These are phyloP conservation scores for Psilocybe cubensis DNA, from an alignment of 768 basidiomycete species.

Conservation along the genomic window DNA sequence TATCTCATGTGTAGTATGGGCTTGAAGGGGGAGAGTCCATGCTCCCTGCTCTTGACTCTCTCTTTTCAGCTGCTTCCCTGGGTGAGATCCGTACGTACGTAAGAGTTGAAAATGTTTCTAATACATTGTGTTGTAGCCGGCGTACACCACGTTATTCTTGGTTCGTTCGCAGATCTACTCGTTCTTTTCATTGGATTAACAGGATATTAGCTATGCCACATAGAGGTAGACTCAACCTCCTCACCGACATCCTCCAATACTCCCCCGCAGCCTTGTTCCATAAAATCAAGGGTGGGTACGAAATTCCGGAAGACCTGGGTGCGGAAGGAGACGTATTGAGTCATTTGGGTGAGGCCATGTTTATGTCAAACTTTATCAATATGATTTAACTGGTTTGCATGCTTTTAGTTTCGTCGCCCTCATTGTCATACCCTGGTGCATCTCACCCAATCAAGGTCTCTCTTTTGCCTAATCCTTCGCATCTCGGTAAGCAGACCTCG, in stretches of 20 bases:
- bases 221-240: conserved; percentile 83
- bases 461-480: conserved; percentile 80
- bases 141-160: conserved; percentile 69
- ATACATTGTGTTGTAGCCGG: conserved; percentile 45
- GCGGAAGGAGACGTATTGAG: conserved; percentile 87
- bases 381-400: background rate
- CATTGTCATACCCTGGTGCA: conserved; percentile 56
- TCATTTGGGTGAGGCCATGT: conserved; percentile 61
- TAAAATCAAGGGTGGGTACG: conserved; percentile 83
- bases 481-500: conserved; percentile 51
- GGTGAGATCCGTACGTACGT: conserved; percentile 37
- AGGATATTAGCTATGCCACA: conserved; percentile 72
- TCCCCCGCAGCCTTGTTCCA: conserved; percentile 75
- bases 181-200: background rate
- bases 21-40: conserved; percentile 94
- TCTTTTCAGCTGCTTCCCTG: conserved; percentile 70
- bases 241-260: conserved; percentile 76
- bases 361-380: background rate
- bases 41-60: conserved; percentile 82
- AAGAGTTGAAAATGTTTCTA: background rate
- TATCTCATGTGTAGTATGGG: conserved; percentile 67
- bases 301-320: conserved; percentile 66
- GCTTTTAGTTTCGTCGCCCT: conserved; percentile 63
- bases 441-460: conserved; percentile 66
- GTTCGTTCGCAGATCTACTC: conserved; percentile 18